These are phyloP conservation scores for Saturnispora quitensis DNA, from an alignment of 805 yeast species.

Conservation along the genomic window DNA sequence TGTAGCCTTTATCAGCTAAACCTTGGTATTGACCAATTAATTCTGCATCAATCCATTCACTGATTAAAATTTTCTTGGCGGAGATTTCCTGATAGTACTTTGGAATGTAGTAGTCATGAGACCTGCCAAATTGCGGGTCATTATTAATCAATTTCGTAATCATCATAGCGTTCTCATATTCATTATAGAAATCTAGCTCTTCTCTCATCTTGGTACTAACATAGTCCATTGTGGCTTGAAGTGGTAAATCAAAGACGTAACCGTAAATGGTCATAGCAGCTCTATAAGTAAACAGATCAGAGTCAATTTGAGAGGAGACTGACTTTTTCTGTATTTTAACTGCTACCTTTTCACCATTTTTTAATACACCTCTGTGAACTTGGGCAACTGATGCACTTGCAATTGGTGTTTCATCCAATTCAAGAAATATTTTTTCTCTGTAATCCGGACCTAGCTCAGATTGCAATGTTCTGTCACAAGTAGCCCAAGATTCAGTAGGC, in stretches of 20 bases:
- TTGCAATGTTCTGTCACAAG: slow-evolving; percentile 32
- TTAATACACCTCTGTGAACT: slow-evolving; percentile 47
- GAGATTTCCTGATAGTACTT: slow-evolving; percentile 36
- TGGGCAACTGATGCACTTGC: slow-evolving; percentile 76
- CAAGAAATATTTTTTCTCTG: slow-evolving; percentile 29
- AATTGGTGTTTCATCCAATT: slow-evolving; percentile 47
- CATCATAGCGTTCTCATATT: slow-evolving; percentile 41
- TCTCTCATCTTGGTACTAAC: slow-evolving; percentile 46
- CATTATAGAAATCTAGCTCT: slow-evolving; percentile 56
- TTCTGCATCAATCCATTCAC: slow-evolving; percentile 75
- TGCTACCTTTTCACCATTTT: slow-evolving; percentile 45
- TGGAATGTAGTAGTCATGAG: slow-evolving; percentile 46
- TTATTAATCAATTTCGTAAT: slow-evolving; percentile 30
- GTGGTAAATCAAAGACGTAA: slow-evolving; percentile 54
- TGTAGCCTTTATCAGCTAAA: slow-evolving; percentile 32
- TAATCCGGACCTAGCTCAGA: slow-evolving; percentile 36
- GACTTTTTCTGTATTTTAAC: slow-evolving; percentile 60
- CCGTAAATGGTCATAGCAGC: slow-evolving; percentile 44
- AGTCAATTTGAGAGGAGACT: slow-evolving; percentile 47
- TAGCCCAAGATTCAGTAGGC: slow-evolving; percentile 46
- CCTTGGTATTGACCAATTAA: slow-evolving; percentile 39
- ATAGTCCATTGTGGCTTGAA: slow-evolving; percentile 46
- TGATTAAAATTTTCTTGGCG: slow-evolving; percentile 43
- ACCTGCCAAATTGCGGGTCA: slow-evolving; percentile 31
- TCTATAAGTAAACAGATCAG: slow-evolving; percentile 54